Base-by-base conservation (phyloP, 495 filamentous ascomycete genomes). In the Ascodesmis nigricans region DNA sequence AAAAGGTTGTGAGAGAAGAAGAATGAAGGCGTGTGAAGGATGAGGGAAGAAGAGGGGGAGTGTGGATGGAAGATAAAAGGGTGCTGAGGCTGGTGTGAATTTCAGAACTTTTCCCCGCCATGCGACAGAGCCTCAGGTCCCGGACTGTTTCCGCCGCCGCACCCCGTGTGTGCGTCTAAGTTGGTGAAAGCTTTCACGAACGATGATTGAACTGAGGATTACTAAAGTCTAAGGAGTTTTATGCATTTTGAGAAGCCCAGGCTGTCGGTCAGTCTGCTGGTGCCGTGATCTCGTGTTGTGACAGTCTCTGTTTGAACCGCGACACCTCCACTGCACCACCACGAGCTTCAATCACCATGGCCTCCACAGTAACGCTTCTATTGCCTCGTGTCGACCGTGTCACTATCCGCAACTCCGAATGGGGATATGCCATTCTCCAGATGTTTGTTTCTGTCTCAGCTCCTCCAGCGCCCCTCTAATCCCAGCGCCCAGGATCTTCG, bases 391-490 rank as follows among this genome's bases (percentile, higher is more conserved):
- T 33, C 6, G 29, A 39, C 23, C 37, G 39, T 21, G 48, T 45
- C 25, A 39, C 38, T 3, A 36, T 50, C 21, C 49, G 48, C 23
- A 33, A 33, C 2, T 42, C 46, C 3, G 47, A 50, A 29, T 49
- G 46, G 46, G 31, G 45, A 6, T 50, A 50, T 36, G 41, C 35
- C 22, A 35, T 32, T 31, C 47, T 50, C 17, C 40, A 49, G 16
- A 50, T 50, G 47, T 50, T n/a, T 17, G 36, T 5, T 36, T 38
- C 37, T 22, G 30, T 29, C 29, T 41, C 28, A 11, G 13, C 6
- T 33, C 4, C n/a, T 16, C 11, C 19, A 22, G 31, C 11, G 6
- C 11, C 23, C 6, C 6, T 25, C 23, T 11, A 25, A 6, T 25
- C 6, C 6, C 23, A 17, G 22, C 15, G 15, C 18, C 19, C 35